A percentile compares a stretch with the other conserved stretches of the same genome.
These are phyloP conservation scores for Tolypocladium tundrense DNA, from an alignment of 2,329 filamentous ascomycete species.

Conservation along the genomic window DNA sequence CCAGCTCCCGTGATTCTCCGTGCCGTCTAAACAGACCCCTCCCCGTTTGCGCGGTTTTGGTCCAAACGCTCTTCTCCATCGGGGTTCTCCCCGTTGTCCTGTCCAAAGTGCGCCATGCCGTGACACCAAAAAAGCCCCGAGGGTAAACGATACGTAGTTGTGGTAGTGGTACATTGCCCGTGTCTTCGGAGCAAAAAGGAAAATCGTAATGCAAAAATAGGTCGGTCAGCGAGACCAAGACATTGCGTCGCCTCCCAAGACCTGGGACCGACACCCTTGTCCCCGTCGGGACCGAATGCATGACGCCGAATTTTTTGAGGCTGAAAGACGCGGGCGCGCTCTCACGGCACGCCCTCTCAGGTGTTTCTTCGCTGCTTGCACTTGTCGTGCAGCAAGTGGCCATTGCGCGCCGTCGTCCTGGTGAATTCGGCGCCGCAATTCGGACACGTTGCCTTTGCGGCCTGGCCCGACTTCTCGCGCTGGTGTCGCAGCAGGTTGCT, in stretches of 20 bases:
- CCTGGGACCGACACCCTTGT: neutral
- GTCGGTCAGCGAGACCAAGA: neutral
- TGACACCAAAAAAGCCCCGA: neutral
- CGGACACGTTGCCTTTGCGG: slow-evolving; percentile 78
- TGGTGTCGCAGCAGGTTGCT: slow-evolving; percentile 90
- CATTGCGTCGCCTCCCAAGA: neutral
- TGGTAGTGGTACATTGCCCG: neutral
- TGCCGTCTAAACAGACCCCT: neutral
- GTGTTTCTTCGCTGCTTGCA: slow-evolving; percentile 57
- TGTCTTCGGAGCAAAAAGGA: neutral
- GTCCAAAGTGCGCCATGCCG: neutral
- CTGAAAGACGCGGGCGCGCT: neutral
- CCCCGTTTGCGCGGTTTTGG: neutral
- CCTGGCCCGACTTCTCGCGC: slow-evolving; percentile 86
- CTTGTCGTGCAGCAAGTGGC: slow-evolving; percentile 78
- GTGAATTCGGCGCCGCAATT: slow-evolving; percentile 92
- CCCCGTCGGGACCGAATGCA: neutral
- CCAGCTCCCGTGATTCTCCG: neutral
- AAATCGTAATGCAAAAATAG: neutral
- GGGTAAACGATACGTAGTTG: neutral
- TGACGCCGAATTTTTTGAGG: neutral
- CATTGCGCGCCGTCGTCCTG: slow-evolving; percentile 76
- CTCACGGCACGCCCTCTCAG: slow-evolving; percentile 4
- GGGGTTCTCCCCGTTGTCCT: neutral
- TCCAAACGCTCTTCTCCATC: neutral